Evolutionary conservation across 176 grass and related monocot species (phyloP), one percentile per base, ranked within the genome.

Genomic region (Avena insularis): DNA sequence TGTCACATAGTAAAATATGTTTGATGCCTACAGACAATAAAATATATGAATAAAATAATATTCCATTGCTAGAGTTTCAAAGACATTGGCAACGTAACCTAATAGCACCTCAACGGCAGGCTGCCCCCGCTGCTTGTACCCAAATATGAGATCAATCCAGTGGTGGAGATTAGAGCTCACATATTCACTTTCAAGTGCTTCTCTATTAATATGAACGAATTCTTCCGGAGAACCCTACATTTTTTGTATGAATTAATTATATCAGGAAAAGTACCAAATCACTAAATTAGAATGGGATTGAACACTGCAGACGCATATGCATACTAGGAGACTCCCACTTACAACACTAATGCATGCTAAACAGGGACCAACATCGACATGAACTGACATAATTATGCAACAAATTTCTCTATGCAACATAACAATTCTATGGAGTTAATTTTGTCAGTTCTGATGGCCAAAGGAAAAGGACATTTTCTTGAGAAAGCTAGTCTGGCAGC

Each of bases 151-250:
- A 83, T 92, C 96, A 53, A 98, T 98, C 93, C 96, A 98, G 77
- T 95, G 88, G 90, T 98, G 96, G 19, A 95, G 87, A 92, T 98
- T 98, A 66, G 96, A 98, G 87, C 96, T 98, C 67, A 98, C 96
- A 82, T 95, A 98, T 90, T 98, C 96, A 92, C 93, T 98, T 93
- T 98, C 96, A 82, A 98, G 91, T 71, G 93, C 95, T 88, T 98
- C 93, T 91, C 93, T 65, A 65, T 92, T 98, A 63, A 91, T 92
- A 58, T 90, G 78, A 84, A 98, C 95, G 82, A 98, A 98, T 90
- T 98, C 96, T 87, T 95, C 93, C 17, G 93, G 83, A 84, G 90
- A 98, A 62, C 86, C 93, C 96, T 98, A 84, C 45, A 92, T 20
- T 45, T 66, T 84, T 87, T 84, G 51, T 79, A 63, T 54, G 6